phyloP scores from a whole-genome alignment of 2,329 filamentous ascomycete species.

The Emergomyces orientalis region DNA sequence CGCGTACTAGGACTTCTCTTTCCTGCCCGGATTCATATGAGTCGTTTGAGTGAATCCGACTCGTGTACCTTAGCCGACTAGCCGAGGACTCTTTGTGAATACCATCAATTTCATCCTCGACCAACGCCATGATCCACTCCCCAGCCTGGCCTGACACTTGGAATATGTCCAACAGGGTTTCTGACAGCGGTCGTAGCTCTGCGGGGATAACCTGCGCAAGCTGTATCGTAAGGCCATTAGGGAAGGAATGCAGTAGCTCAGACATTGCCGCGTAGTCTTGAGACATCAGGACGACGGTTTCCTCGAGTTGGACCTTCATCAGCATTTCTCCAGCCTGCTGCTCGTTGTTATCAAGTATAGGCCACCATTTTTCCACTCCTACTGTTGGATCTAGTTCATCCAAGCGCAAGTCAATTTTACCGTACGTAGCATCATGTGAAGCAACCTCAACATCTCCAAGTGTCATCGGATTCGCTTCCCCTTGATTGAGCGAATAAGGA shows the following conservation, averaged over 20 bases:
- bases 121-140: constrained; percentile 86
- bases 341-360: constrained; percentile 65
- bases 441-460: constrained; percentile 38
- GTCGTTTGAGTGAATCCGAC: constrained; percentile 55
- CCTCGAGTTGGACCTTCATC: constrained; percentile 72
- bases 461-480: constrained; percentile 32
- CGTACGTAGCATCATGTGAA: constrained; percentile 39
- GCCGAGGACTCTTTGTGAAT: constrained; percentile 71
- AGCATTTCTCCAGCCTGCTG: constrained; percentile 74
- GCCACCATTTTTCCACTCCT: constrained; percentile 82
- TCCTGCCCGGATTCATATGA: constrained; percentile 49
- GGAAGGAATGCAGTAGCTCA: constrained; percentile 75
- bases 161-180: constrained; percentile 86
- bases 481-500: constrained; percentile 33
- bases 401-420: constrained; percentile 67
- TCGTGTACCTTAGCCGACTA: constrained; percentile 52
- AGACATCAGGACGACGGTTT: constrained; percentile 78
- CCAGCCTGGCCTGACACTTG: constrained; percentile 76
- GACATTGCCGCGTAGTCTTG: constrained; percentile 77
- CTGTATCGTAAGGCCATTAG: constrained; percentile 71
- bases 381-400: constrained; percentile 68
- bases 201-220: constrained; percentile 70
- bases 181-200: constrained; percentile 69
- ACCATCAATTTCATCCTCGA: constrained; percentile 96
- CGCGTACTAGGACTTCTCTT: constrained; percentile 51